These are phyloP conservation scores for Hypoxylon sp. DNA, from an alignment of 2,329 filamentous ascomycete species.

Conservation along the genomic window DNA sequence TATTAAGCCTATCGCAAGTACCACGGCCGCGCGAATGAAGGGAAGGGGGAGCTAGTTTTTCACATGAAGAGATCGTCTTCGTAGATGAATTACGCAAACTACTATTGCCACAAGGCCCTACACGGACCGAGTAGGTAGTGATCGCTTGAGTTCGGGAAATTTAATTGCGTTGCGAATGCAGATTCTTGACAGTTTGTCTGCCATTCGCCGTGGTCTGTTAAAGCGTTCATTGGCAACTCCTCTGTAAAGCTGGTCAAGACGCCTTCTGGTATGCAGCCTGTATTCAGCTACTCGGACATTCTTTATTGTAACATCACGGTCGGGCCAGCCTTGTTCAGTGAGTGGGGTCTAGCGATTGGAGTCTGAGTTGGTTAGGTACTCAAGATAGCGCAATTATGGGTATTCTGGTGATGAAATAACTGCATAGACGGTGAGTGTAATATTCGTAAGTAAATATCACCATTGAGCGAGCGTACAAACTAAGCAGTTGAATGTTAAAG, in stretches of 20 bases:
- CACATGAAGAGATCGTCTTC: background rate
- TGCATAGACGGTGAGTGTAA: background rate
- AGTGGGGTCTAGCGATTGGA: conserved; percentile 15
- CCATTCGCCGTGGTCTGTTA: conserved; percentile 25
- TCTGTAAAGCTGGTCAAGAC: conserved; percentile 18
- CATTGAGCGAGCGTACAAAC: background rate
- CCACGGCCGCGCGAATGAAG: no score
- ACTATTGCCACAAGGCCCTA: conserved; percentile 16
- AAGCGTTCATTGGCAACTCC: conserved; percentile 5
- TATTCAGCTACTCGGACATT: conserved; percentile 31
- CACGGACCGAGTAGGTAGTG: no score
- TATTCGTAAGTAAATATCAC: background rate
- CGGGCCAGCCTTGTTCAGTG: conserved; percentile 30
- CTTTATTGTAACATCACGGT: conserved; percentile 33
- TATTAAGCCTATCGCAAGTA: no score
- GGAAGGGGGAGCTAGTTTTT: no score
- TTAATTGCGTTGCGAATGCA: conserved; percentile 16
- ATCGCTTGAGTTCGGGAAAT: no score
- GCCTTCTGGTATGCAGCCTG: conserved; percentile 26
- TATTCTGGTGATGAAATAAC: background rate
- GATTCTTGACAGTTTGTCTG: conserved; percentile 20
- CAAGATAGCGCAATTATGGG: conserved; percentile 27
- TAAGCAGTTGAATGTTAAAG: no score
- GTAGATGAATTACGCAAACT: background rate
- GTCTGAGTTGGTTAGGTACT: conserved; percentile 25